Evolutionary conservation across 139 green algal genomes (phyloP), one percentile per base, ranked within the genome.

Genomic region (Coelastrella sp.): DNA sequence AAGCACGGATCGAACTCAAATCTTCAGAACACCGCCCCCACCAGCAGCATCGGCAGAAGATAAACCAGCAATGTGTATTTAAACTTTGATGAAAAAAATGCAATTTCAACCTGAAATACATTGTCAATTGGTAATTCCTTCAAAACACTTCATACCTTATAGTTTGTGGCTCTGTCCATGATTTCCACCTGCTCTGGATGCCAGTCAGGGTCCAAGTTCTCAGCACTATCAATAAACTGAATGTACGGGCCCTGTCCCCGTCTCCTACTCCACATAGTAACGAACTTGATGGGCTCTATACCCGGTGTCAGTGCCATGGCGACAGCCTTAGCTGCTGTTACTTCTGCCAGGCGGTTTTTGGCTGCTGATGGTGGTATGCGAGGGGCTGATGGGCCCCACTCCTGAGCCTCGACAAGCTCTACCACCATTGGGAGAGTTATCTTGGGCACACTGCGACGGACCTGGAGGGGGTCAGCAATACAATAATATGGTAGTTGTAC

Each of bases 261-360:
- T 56, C 87, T 80, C 17, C 92, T 70, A 20, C 75, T 91, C 92
- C 90, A 95, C 92, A 95, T 73, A 7, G 84, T 92, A 1, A 94
- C 92, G n/a, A 82, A 80, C 75, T 94, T 92, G 88, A 95, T 94
- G 65, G 74, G 85, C 74, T 96, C 94, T 27, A 95, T 83, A 20
- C 92, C 94, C 11, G 94, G 94, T 7, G 94, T 96, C 35, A 95
- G 89, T 5, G 94, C 94, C 56, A 94, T 91, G 0, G 92, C 92
- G 8, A 96, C 94, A 11, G 94, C 94, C 87, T 95, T 94, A n/a
- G 93, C 93, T 14, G 93, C 93, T 0, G 93, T 95, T 11, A 95
- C 72, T 19, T 92, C 11, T 22, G 84, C 90, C 61, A 90, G 76
- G 84, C 93, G 83, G 82, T 94, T 82, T 91, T 96, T 96, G 15